Conservation (phyloP, 495 filamentous ascomycete genomes). For the Lindgomyces ingoldianus region DNA sequence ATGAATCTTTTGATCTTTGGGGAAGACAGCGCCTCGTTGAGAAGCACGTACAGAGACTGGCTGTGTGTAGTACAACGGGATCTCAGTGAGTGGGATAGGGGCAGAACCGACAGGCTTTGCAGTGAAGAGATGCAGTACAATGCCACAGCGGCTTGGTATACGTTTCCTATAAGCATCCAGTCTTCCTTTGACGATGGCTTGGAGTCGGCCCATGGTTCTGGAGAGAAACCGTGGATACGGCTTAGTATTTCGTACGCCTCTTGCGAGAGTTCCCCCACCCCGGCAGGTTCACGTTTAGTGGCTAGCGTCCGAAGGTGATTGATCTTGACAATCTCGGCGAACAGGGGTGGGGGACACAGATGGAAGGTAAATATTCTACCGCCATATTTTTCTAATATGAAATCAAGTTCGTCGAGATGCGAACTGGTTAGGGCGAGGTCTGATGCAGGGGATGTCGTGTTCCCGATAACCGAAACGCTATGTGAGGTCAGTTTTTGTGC, state of each 20-base stretch:
- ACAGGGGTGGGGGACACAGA: slow-evolving; percentile 9
- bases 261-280: not conserved
- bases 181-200: not conserved
- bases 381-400: slow-evolving; percentile 1
- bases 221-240: not conserved
- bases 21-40: not conserved
- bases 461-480: not conserved
- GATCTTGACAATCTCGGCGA: slow-evolving; percentile 13
- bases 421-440: slow-evolving; percentile 6
- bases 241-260: slow-evolving; percentile 11
- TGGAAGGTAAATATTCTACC: slow-evolving; percentile 4
- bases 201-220: slow-evolving; percentile 6
- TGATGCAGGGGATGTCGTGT: not conserved
- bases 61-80: slow-evolving; percentile 1
- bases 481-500: slow-evolving; percentile 1
- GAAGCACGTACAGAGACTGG: not conserved
- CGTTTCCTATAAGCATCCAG: slow-evolving; percentile 1
- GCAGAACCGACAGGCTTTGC: slow-evolving; percentile 2
- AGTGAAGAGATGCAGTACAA: slow-evolving; percentile 14
- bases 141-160: slow-evolving; percentile 1
- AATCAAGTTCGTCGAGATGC: not conserved
- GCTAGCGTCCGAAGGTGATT: slow-evolving; percentile 1
- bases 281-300: not conserved
- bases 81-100: not conserved
- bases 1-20: slow-evolving; percentile 1